These are phyloP conservation scores for Curvularia eragrostidis DNA, from an alignment of 2,329 filamentous ascomycete genomes.

Conservation along the genomic window DNA sequence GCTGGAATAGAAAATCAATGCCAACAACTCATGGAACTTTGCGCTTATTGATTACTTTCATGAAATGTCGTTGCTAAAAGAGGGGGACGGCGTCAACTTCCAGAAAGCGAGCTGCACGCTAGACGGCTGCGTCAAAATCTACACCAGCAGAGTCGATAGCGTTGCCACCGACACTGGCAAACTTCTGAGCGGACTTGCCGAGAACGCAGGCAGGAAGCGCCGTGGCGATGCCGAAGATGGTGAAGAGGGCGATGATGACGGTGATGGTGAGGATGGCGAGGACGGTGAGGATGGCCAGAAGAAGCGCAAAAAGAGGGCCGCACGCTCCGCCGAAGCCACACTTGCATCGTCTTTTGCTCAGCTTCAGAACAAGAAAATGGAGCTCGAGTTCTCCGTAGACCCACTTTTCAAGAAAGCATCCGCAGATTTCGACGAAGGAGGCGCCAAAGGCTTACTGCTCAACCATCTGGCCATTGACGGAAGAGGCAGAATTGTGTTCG, in stretches of 20 bases:
- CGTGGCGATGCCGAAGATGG: conserved; percentile 46
- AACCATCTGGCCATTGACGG: conserved; percentile 97
- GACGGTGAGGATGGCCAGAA: conserved; percentile 63
- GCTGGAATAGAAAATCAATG: conserved; percentile 73
- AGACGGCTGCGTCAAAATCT: conserved; percentile 98
- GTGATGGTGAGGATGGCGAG: conserved; percentile 69
- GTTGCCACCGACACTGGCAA: conserved; percentile 98
- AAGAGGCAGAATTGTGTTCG: conserved; percentile 92
- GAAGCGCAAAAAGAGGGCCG: conserved; percentile 77
- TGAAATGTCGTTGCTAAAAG: conserved; percentile 96
- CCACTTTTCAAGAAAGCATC: conserved; percentile 99
- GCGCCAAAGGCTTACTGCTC: conserved; percentile 90
- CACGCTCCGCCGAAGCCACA: conserved; percentile 89
- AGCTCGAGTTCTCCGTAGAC: conserved; percentile 94
- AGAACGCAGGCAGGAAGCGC: conserved; percentile 71
- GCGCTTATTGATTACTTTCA: conserved; percentile 99
- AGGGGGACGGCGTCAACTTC: conserved; percentile 97
- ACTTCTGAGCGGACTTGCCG: conserved; percentile 88
- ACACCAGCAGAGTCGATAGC: conserved; percentile 97
- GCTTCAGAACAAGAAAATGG: conserved; percentile 94
- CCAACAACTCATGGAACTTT: conserved; percentile 98
- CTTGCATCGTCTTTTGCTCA: conserved; percentile 86
- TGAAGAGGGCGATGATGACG: conserved; percentile 65
- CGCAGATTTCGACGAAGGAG: conserved; percentile 97
- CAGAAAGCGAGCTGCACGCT: conserved; percentile 97